phyloP scores from a whole-genome alignment of 2,329 filamentous ascomycete genomes.

The Trichophyton benhamiae region DNA sequence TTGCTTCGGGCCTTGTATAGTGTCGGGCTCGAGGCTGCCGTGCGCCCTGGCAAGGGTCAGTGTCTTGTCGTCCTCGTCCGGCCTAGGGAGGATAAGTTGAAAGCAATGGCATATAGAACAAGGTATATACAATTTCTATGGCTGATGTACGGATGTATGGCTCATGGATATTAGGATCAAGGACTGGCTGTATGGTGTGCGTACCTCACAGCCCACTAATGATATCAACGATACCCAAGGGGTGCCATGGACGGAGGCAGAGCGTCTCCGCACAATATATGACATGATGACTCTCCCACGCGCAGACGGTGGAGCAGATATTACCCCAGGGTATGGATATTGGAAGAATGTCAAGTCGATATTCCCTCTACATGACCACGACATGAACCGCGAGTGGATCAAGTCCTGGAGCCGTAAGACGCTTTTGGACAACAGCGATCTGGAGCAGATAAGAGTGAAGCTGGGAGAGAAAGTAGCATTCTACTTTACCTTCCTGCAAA shows the following conservation, averaged over 20 bases:
- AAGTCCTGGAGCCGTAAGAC: constrained; percentile 62
- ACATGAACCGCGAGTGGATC: constrained; percentile 64
- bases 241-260: constrained; percentile 74
- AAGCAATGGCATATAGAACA: constrained; percentile 70
- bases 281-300: constrained; percentile 64
- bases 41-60: constrained; percentile 62
- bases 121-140: constrained; percentile 35
- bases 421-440: constrained; percentile 49
- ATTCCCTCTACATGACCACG: constrained; percentile 67
- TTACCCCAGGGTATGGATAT: constrained; percentile 54
- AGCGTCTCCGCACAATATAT: constrained; percentile 77
- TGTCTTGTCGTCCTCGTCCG: constrained; percentile 75
- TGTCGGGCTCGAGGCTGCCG: constrained; percentile 77
- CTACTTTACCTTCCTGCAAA: constrained; percentile 89
- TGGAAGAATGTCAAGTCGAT: constrained; percentile 63
- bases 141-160: background rate
- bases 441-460: constrained; percentile 62
- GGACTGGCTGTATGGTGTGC: constrained; percentile 87
- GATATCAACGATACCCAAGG: constrained; percentile 55
- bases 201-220: constrained; percentile 60
- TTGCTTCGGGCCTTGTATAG: constrained; percentile 62
- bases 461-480: constrained; percentile 78
- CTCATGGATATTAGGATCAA: constrained; percentile 48
- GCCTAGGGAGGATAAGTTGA: constrained; percentile 63
- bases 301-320: constrained; percentile 65